Evolutionary conservation across 2,329 filamentous ascomycete species (phyloP).

Genomic region (Fusarium hostae): DNA sequence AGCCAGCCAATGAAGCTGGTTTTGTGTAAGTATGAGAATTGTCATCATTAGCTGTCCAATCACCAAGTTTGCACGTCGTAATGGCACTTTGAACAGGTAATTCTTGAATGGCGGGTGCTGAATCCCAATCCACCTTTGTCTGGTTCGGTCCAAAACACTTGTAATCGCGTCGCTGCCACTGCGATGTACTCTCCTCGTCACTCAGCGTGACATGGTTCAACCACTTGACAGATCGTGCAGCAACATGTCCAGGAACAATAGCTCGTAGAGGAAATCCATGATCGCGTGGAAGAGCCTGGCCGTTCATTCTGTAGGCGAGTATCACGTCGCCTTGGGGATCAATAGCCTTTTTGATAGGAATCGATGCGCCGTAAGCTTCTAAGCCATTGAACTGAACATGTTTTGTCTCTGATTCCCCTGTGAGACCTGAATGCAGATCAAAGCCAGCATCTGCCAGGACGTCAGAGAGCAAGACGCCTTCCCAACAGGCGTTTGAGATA

Average conservation of each 20-base stretch:
- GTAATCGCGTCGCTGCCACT: constrained; percentile 76
- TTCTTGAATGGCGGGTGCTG: constrained; percentile 72
- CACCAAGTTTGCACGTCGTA: constrained; percentile 60
- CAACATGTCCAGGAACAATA: constrained; percentile 73
- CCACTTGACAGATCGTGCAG: constrained; percentile 77
- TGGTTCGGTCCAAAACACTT: constrained; percentile 76
- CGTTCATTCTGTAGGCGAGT: constrained; percentile 76
- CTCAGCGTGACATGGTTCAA: constrained; percentile 71
- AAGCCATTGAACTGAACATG: constrained; percentile 69
- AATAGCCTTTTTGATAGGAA: constrained; percentile 67
- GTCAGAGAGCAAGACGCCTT: constrained; percentile 65
- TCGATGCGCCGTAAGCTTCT: constrained; percentile 71
- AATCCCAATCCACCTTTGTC: constrained; percentile 69
- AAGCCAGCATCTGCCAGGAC: constrained; percentile 67
- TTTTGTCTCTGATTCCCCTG: constrained; percentile 53
- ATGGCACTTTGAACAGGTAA: constrained; percentile 76
- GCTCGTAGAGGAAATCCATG: constrained; percentile 73
- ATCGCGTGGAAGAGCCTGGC: constrained; percentile 68
- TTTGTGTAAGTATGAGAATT: constrained; percentile 12
- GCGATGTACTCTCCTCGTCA: constrained; percentile 72
- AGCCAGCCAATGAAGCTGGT: constrained; percentile 64
- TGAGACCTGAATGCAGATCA: constrained; percentile 51
- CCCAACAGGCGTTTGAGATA: constrained; percentile 70
- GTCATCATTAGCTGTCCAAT: constrained; percentile 42
- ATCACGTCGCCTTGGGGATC: constrained; percentile 72